Evolutionary conservation across 805 yeast genomes (phyloP), one percentile per base, ranked within the genome.

Genomic region (Yamadazyma paraphyllophila): DNA sequence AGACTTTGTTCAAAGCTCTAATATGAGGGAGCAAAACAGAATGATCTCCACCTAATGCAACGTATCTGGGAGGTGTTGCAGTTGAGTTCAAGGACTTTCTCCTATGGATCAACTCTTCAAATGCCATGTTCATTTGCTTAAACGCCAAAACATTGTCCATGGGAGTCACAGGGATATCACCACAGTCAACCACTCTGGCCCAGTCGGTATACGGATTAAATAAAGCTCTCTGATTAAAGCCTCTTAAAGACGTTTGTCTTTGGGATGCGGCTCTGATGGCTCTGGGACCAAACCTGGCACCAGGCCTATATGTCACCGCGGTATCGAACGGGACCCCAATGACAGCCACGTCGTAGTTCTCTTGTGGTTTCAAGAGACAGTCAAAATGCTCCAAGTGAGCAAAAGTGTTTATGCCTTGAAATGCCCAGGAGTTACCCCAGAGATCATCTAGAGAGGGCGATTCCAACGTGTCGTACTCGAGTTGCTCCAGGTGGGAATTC

Each of bases 281-380:
- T 41, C 82, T 65, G 2, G 92, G 96, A 2, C 96, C 96, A 63
- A 87, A 87, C 44, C 96, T 66, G 2, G 95, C 91, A 6, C 96
- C 95, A 0, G 91, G 77, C 41, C 95, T 73, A 61, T 81, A 87
- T 0, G 90, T 76, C 0, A 82, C 83, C 0, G 92, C 92, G 6
- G 94, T 87, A 58, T 87, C 96, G 55, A 87, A 88, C 0, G 95
- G 95, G 1, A 85, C 83, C 4, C 96, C 96, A 45, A 87, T 73
- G 11, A 88, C 52, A 0, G 83, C 96, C 40, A 88, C 76, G 54
- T 88, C 96, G 53, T 74, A 88, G 1, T 67, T 56, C 7, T 60
- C 49, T 4, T 73, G 69, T 36, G 77, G 62, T 34, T 78, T 63
- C 2, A 76, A 39, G 15, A 87, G 70, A 59, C 96, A 88, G 47